These are phyloP conservation scores for Boletus sensibilis DNA, from an alignment of 768 basidiomycete genomes.

Conservation along the genomic window DNA sequence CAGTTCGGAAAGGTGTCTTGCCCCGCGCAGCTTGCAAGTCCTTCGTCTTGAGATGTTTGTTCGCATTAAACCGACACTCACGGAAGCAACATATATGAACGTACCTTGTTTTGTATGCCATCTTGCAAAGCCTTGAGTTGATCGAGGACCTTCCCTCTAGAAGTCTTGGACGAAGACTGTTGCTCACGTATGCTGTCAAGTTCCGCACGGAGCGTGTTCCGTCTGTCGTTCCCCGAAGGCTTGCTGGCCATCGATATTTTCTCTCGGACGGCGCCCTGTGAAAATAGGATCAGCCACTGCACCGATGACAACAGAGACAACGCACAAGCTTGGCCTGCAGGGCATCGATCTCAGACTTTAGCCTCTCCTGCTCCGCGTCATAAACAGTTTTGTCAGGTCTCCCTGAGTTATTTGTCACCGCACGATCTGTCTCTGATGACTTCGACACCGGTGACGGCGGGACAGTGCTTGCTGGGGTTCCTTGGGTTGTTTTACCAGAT, in stretches of 20 bases:
- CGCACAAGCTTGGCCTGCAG: constrained; percentile 79
- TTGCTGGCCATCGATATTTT: constrained; percentile 69
- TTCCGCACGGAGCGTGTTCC: constrained; percentile 72
- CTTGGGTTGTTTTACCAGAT: constrained; percentile 23
- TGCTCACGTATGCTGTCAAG: constrained; percentile 74
- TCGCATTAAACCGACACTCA: constrained; percentile 1
- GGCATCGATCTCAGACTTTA: constrained; percentile 82
- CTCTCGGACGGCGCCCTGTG: constrained; percentile 66
- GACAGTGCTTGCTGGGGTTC: constrained; percentile 28
- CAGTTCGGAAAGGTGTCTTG: constrained; percentile 77
- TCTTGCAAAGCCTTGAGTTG: constrained; percentile 82
- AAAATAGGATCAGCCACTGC: constrained; percentile 2
- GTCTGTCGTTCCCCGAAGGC: constrained; percentile 66
- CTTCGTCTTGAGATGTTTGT: constrained; percentile 57
- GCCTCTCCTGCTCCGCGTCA: constrained; percentile 79
- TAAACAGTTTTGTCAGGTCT: constrained; percentile 86
- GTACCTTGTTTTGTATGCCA: constrained; percentile 75
- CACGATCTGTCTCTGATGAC: constrained; percentile 17
- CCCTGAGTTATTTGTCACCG: constrained; percentile 36
- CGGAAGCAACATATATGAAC: neutral
- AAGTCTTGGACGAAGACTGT: constrained; percentile 74
- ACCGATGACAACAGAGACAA: constrained; percentile 16
- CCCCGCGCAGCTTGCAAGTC: constrained; percentile 79
- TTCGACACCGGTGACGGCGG: constrained; percentile 29
- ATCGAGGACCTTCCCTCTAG: constrained; percentile 68